Base-by-base conservation (phyloP, 768 basidiomycete genomes). In the Termitomyces sp. region DNA sequence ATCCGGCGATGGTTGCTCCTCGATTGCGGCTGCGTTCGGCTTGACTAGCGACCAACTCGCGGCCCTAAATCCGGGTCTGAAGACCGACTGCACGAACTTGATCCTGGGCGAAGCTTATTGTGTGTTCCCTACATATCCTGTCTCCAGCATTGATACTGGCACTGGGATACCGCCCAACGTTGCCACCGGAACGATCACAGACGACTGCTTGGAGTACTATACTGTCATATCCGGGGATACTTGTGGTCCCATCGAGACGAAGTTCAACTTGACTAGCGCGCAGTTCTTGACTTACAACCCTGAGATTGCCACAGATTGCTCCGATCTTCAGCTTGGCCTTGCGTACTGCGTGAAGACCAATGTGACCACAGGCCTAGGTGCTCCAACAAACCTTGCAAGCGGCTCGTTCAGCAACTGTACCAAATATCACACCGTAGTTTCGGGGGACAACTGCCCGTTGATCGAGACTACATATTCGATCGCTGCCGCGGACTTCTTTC, bases 61-160 rank as follows among this genome's bases (percentile, higher is more conserved):
- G 35, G 36, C 20, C 35, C 20, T 54, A 6, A 54, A 54, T 33
- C 52, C 36, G n/a, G 52, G 52, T 54, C 20, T 54, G 20, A 54
- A 22, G 0, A 40, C 38, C 22, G 36, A 54, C 36, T 54, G 53
- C 38, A 54, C 53, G 22, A 54, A 54, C 38, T 24, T 54, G 15
- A 54, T 54, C n/a, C 16, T 40, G 24, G 53, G 39, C 16, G 38
- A 54, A 54, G 51, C 53, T 40, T 54, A 54, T n/a, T 54, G 53
- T 7, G 53, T 54, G 38, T 40, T 54, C 38, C 39, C 53, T 15
- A 54, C 39, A 13, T 54, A 54, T 40, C 38, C 53, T 40, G 33
- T 39, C 11, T 16, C 24, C 24, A 28, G 46, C 24, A 24, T n/a
- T 40, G 50, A 51, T 32, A 50, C 4, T n/a, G 32, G 32, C 28